Evolutionary conservation across 2,329 filamentous ascomycete species (phyloP), one percentile per base, ranked within the genome.

Genomic region (Pseudocercospora eumusae): DNA sequence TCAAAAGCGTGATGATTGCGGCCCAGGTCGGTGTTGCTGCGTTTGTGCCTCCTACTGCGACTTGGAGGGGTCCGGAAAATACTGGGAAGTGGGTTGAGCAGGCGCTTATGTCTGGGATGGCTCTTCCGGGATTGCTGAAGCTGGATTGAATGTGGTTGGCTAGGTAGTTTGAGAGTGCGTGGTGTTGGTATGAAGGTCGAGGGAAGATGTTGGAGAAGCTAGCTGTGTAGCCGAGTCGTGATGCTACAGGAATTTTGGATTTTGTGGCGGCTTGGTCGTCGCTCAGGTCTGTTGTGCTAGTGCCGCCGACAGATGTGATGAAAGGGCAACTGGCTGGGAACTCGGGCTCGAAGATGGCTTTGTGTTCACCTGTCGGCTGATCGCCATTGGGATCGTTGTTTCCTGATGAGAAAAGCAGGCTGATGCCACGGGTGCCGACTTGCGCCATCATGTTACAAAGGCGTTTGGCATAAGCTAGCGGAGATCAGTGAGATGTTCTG

Each of bases 361-460:
- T 75, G 68, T 80, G 80, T 52, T 75, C 77, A 57, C 77, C 78
- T 28, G 59, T 52, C 10, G 66, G 61, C 53, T 40, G 55, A 18
- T 67, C 61, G 7, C 69, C 68, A 55, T 68, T 67, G 10, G 68
- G 57, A 23, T 85, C 86, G 25, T 76, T 75, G 67, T 91, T 86
- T 3, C 88, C 88, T 9, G 82, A 83, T 9, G 84, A 82, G 65
- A 86, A 86, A 18, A 89, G 76, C 6, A 89, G 78, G 0, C 83
- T 84, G 1, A 87, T 82, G 13, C 87, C 88, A 45, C 86, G 83
- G 1, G 84, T 81, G n/a, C 86, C 86, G 40, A 89, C 82, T 67
- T 87, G 82, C 54, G 83, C 84, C 69, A 88, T 86, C 69, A 86
- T 78, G 65, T 83, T 82, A 77, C 87, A 90, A 6, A 88, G 83